A percentile compares a stretch with the other conserved stretches of the same genome.
Evolutionary conservation across 1,139 yeast species (phyloP).

Genomic region (Blastobotrys malaysiensis): DNA sequence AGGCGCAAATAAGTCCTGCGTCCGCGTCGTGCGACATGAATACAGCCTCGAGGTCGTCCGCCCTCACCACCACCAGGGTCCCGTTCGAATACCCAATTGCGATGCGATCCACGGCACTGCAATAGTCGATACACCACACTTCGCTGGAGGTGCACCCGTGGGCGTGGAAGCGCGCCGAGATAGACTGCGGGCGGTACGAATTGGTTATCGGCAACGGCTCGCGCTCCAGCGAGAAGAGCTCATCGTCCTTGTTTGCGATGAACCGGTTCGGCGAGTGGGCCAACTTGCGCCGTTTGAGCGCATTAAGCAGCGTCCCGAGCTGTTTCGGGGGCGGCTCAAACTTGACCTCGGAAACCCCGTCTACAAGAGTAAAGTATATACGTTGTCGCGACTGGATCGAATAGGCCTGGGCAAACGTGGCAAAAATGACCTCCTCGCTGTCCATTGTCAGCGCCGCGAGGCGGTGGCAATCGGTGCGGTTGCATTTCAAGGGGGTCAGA

Average conservation of each 20-base stretch:
- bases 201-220: conserved; percentile 15
- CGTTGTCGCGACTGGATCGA: neutral
- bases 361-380: neutral
- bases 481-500: neutral
- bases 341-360: neutral
- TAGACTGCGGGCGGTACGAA: neutral
- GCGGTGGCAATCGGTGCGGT: neutral
- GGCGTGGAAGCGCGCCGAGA: conserved; percentile 25
- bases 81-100: conserved; percentile 77
- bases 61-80: conserved; percentile 54
- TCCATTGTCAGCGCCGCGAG: neutral
- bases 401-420: neutral
- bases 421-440: neutral
- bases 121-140: conserved; percentile 78
- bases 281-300: conserved; percentile 39
- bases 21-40: conserved; percentile 40
- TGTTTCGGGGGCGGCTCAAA: neutral
- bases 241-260: conserved; percentile 17
- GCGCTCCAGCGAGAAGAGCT: conserved; percentile 28
- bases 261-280: conserved; percentile 36
- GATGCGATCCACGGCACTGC: conserved; percentile 67
- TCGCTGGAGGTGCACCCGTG: conserved; percentile 60
- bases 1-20: conserved; percentile 60
- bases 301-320: neutral
- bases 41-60: conserved; percentile 50